These are phyloP conservation scores for Teunomyces gatunensis DNA, from an alignment of 805 yeast species.

Conservation along the genomic window DNA sequence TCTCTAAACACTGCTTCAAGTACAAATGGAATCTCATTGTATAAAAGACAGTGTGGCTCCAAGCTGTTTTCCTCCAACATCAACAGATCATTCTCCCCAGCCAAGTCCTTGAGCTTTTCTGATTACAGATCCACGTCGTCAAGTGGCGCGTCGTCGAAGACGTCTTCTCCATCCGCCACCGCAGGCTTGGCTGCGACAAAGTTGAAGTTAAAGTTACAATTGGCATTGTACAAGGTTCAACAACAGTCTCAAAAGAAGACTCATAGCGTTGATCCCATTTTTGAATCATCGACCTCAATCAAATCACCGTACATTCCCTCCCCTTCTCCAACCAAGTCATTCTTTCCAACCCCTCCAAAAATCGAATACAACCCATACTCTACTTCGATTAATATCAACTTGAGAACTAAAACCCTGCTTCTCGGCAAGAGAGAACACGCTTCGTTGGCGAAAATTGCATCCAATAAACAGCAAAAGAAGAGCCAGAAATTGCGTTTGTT, in stretches of 20 bases:
- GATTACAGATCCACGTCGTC: conserved; percentile 21
- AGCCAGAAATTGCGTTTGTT: conserved; percentile 30
- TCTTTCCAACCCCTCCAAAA: conserved; percentile 7
- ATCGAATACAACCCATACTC: conserved; percentile 5
- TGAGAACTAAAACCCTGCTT: conserved; percentile 15
- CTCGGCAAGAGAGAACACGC: conserved; percentile 10
- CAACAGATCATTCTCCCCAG: conserved; percentile 8
- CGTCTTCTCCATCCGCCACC: conserved; percentile 14
- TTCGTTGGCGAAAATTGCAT: conserved; percentile 23
- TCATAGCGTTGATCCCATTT: neutral
- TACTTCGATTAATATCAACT: conserved; percentile 22
- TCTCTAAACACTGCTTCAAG: neutral
- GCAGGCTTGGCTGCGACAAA: conserved; percentile 44
- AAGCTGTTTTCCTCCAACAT: conserved; percentile 5
- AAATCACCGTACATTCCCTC: conserved; percentile 12
- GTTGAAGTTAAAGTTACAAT: conserved; percentile 40
- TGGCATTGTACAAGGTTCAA: conserved; percentile 41
- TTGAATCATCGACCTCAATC: neutral
- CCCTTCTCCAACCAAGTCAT: conserved; percentile 4
- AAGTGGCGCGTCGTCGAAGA: neutral
- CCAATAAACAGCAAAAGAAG: conserved; percentile 13
- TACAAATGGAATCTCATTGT: neutral
- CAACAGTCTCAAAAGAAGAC: neutral
- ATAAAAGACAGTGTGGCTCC: conserved; percentile 7
- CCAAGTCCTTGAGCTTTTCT: conserved; percentile 21